Percentiles rank a stretch among this genome's conserved stretches.
Conservation (phyloP, 116 monocot species). For the Thalassia testudinum region DNA sequence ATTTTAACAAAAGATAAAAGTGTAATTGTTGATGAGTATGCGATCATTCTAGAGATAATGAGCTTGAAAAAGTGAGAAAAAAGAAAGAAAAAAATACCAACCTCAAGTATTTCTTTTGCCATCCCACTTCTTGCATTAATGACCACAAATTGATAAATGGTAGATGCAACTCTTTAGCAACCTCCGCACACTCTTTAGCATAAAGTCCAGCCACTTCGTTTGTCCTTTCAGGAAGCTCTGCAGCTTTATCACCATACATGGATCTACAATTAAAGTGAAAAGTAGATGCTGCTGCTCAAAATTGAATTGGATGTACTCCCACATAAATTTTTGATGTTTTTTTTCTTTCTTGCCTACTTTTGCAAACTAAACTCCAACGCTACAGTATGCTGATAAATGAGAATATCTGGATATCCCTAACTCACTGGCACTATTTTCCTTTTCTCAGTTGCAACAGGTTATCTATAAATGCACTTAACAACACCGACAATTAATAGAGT, state of each 20-base stretch:
- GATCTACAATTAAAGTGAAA: conserved; percentile 42
- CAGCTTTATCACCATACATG: conserved; percentile 65
- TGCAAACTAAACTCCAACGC: no score
- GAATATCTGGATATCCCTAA: no score
- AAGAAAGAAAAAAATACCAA: conserved; percentile 7
- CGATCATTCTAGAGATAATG: neutral
- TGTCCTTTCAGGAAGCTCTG: conserved; percentile 70
- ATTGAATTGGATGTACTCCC: no score
- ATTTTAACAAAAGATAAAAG: no score
- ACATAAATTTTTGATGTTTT: no score
- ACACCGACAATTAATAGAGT: no score
- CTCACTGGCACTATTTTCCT: no score
- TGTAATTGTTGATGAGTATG: neutral
- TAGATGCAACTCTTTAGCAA: conserved; percentile 55
- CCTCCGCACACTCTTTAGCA: conserved; percentile 52
- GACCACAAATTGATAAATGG: conserved; percentile 69
- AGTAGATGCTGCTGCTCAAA: no score
- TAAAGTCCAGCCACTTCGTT: conserved; percentile 65
- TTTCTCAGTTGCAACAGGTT: no score
- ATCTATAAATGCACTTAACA: no score
- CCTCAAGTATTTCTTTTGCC: conserved; percentile 80
- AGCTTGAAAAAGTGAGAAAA: neutral
- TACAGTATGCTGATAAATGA: no score
- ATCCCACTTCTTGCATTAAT: conserved; percentile 69
- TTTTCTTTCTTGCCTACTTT: no score